Evolutionary conservation across 2,329 filamentous ascomycete species (phyloP), one percentile per base, ranked within the genome.

Genomic region (Ilyonectria sp.): DNA sequence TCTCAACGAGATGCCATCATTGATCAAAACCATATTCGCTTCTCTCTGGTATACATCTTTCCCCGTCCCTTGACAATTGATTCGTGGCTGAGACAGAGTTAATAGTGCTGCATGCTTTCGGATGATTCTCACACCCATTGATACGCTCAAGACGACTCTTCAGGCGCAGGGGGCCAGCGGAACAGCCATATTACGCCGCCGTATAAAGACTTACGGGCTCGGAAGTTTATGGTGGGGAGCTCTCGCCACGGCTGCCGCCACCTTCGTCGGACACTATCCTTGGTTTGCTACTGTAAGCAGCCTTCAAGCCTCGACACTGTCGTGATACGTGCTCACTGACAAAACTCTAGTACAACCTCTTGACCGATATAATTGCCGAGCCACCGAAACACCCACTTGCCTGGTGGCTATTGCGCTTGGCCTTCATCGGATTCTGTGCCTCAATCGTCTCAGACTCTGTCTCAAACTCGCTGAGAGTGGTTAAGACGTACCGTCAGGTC

Each of bases 151-250:
- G 69, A 86, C 84, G 0, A 86, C 84, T 0, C 81, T 86, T 2
- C 84, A 86, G 69, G 83, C 84, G 0, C 84, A 86, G 63, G 84
- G 84, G 1, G 69, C 81, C 1, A 77, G 80, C 1, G 84, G 84
- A 1, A 84, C 82, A 0, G 71, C 77, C 0, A 69, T 86, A 3
- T 78, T 86, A 7, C 80, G 84, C 11, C 81, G 81, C 49, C 81
- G 84, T 2, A 78, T 86, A 70, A 84, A 82, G 72, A 78, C 77
- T 0, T 74, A 86, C 21, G 84, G 84, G 0, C 31, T 85, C 3
- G 82, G 82, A 2, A 86, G 83, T 60, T 72, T 86, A 10, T 86
- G 84, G 83, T 86, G 84, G 84, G 84, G 84, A 11, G 84, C 84
- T 0, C 76, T 86, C 53, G 84, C 84, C 4, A 86, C 84, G 0